Percentiles rank a stretch among this genome's conserved stretches.
Evolutionary conservation across 2,329 filamentous ascomycete genomes (phyloP).

Genomic region (Epichloe coenophiala): DNA sequence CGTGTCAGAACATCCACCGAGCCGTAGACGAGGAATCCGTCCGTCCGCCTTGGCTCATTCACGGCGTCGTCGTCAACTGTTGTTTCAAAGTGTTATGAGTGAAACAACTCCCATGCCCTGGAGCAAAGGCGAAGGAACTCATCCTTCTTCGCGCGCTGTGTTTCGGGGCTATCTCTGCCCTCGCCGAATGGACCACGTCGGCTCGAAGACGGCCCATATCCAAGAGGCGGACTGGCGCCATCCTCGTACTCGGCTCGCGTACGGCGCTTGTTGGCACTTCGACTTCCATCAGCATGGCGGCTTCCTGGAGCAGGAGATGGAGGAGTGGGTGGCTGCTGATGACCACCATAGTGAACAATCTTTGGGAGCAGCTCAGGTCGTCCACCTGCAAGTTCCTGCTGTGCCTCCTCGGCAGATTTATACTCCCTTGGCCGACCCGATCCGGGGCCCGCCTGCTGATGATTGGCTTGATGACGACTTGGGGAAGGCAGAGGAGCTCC

Average conservation of each 20-base stretch:
- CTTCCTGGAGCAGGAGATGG: slow-evolving; percentile 58
- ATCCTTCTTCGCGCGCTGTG: slow-evolving; percentile 74
- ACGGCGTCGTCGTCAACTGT: no score
- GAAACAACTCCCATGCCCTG: slow-evolving; percentile 91
- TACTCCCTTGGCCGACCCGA: slow-evolving; percentile 68
- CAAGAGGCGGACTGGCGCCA: slow-evolving; percentile 72
- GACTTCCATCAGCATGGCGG: slow-evolving; percentile 33
- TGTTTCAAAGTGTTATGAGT: slow-evolving; percentile 48
- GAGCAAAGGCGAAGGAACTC: slow-evolving; percentile 81
- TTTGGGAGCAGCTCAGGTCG: slow-evolving; percentile 84
- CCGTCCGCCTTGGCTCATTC: neutral
- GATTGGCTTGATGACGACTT: slow-evolving; percentile 48
- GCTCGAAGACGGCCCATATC: slow-evolving; percentile 51
- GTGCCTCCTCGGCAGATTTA: slow-evolving; percentile 89
- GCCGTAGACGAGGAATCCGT: neutral
- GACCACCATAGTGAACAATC: slow-evolving; percentile 87
- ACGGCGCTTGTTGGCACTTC: slow-evolving; percentile 56
- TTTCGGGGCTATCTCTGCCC: slow-evolving; percentile 71
- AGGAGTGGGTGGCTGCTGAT: slow-evolving; percentile 85
- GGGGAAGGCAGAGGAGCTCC: slow-evolving; percentile 65
- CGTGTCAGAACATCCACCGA: neutral
- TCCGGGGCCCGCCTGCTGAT: slow-evolving; percentile 32
- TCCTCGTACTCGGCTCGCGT: slow-evolving; percentile 88
- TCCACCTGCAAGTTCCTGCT: slow-evolving; percentile 81
- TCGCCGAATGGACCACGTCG: slow-evolving; percentile 64